These are phyloP conservation scores for Fusarium torulosum DNA, from an alignment of 2,329 filamentous ascomycete species.

Conservation along the genomic window DNA sequence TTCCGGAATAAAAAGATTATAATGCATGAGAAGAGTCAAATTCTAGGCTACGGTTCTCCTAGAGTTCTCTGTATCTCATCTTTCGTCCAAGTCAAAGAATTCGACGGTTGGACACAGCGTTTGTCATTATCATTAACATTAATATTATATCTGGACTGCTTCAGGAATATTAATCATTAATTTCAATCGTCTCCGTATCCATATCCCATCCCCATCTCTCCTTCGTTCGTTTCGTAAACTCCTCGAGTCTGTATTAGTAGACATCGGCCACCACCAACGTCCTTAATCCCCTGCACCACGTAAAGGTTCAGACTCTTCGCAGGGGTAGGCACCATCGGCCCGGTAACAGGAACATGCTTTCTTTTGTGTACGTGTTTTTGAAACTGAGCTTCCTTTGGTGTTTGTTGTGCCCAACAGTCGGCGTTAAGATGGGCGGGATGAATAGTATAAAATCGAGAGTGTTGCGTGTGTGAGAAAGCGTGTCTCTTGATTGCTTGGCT, in stretches of 20 bases:
- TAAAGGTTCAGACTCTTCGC: slow-evolving; percentile 48
- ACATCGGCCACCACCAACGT: slow-evolving; percentile 29
- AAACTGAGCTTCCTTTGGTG: slow-evolving; percentile 31
- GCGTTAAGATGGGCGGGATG: slow-evolving; percentile 46
- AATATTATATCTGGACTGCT: slow-evolving; percentile 34
- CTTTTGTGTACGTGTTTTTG: neutral
- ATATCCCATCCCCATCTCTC: neutral
- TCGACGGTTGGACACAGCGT: neutral
- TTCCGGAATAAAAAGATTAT: too few species aligned
- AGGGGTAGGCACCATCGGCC: slow-evolving; percentile 41
- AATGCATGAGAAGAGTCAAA: neutral
- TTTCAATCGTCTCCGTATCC: slow-evolving; percentile 16
- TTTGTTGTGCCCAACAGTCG: slow-evolving; percentile 45
- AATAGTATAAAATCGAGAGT: slow-evolving; percentile 23
- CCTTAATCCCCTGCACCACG: slow-evolving; percentile 47
- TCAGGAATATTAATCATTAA: slow-evolving; percentile 33
- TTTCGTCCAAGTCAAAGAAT: neutral
- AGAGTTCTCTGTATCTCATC: neutral
- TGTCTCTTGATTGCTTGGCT: slow-evolving; percentile 5
- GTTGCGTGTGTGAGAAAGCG: slow-evolving; percentile 3
- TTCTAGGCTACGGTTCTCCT: neutral
- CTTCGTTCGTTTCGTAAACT: slow-evolving; percentile 18
- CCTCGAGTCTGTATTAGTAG: slow-evolving; percentile 44
- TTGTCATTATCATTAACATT: slow-evolving; percentile 34
- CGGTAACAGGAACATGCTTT: neutral